Evolutionary conservation across 768 basidiomycete genomes (phyloP).

Genomic region (Lactifluus rugatus): DNA sequence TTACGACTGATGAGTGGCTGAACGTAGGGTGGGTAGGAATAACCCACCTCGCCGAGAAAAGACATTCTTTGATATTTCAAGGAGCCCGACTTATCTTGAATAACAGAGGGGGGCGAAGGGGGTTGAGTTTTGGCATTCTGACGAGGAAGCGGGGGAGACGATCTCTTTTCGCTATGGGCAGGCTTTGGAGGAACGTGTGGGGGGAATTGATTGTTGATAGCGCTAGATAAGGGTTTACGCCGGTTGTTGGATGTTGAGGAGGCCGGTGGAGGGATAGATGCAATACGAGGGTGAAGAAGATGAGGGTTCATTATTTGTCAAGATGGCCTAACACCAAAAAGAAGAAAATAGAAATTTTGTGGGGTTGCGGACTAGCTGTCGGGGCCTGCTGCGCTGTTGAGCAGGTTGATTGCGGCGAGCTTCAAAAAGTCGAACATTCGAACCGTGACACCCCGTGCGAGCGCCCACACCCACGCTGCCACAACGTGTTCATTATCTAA

Average conservation of each 20-base stretch:
- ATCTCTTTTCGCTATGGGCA: slow-evolving; percentile 7
- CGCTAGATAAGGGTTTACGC: slow-evolving; percentile 19
- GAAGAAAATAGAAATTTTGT: neutral
- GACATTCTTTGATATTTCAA: slow-evolving; percentile 62
- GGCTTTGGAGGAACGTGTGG: slow-evolving; percentile 10
- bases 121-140: slow-evolving; percentile 78
- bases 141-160: slow-evolving; percentile 63
- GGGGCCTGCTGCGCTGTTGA: neutral
- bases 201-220: slow-evolving; percentile 15
- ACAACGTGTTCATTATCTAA: slow-evolving; percentile 13
- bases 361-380: neutral
- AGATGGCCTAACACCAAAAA: slow-evolving; percentile 21
- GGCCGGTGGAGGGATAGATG: slow-evolving; percentile 17
- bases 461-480: neutral
- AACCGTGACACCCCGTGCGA: neutral
- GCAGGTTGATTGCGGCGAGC: neutral
- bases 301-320: slow-evolving; percentile 15
- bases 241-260: slow-evolving; percentile 7
- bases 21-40: neutral
- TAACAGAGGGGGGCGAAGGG: slow-evolving; percentile 70
- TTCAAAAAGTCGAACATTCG: slow-evolving; percentile 7
- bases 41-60: slow-evolving; percentile 78
- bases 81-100: slow-evolving; percentile 50
- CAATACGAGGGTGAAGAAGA: slow-evolving; percentile 7
- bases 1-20: neutral